Conservation (phyloP, 1,284 basidiomycete species). For the Cutaneotrichosporon sp. region DNA sequence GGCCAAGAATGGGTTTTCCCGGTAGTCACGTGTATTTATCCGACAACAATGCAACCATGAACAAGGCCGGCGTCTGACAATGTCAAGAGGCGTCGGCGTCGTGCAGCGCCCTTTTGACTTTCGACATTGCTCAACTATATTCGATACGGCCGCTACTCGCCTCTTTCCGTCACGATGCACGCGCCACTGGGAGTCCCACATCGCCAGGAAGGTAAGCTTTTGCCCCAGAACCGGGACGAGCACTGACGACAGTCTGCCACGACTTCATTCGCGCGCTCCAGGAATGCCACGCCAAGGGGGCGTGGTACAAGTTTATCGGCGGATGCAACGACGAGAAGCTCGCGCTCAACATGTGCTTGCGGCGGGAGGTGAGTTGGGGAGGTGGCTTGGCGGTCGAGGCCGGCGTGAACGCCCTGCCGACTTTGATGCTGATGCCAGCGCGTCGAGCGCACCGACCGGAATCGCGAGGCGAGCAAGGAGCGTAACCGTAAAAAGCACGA, state of each 20-base stretch:
- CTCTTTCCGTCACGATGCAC: conserved; percentile 30
- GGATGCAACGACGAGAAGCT: conserved; percentile 66
- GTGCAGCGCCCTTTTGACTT: too few species aligned
- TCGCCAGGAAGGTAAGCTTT: conserved; percentile 37
- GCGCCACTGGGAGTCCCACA: conserved; percentile 39
- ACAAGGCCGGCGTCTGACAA: too few species aligned
- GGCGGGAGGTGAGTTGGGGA: conserved; percentile 59
- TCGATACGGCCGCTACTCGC: too few species aligned
- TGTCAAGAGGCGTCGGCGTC: too few species aligned
- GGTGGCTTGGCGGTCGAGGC: neutral
- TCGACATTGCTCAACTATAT: too few species aligned
- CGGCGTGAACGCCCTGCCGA: neutral
- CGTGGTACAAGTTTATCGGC: conserved; percentile 30
- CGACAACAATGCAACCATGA: too few species aligned
- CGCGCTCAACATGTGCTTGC: conserved; percentile 66
- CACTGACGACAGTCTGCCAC: conserved; percentile 33
- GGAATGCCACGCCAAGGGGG: conserved; percentile 38
- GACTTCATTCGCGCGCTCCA: conserved; percentile 43
- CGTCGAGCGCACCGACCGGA: conserved; percentile 61
- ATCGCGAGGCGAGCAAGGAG: conserved; percentile 63
- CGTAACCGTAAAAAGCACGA: conserved; percentile 47
- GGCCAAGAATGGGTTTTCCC: too few species aligned
- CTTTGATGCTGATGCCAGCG: conserved; percentile 51
- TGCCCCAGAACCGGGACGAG: neutral
- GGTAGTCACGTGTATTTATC: too few species aligned